Base-by-base conservation (phyloP, 208 protist species). In the Trypanosoma scelopori region DNA sequence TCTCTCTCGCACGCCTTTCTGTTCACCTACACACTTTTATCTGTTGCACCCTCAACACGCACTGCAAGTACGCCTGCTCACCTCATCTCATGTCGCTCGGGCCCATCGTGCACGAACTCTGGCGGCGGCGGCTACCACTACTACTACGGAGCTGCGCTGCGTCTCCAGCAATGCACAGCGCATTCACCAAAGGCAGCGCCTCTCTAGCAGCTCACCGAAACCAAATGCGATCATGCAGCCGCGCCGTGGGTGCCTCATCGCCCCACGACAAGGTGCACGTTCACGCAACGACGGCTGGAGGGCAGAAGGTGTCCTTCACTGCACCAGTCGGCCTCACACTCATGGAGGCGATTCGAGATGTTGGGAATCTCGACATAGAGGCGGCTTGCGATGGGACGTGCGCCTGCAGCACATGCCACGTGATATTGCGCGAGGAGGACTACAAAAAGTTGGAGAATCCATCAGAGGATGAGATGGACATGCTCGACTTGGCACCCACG, bases 351-450 rank as follows among this genome's bases (percentile, higher is more conserved):
- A 85, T 96, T 32, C 93, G 98, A 39, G 87, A 89, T 12, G 65
- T 85, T n/a, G 94, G 93, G 49, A 81, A 87, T 59, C 68, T 99
- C 12, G 95, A 98, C 62, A 85, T 99, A 59, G 96, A 99, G 67
- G 96, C 93, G 9, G 95, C 97, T 23, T 99, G 97, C 69, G 97
- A 99, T 49, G 90, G 89, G 25, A 97, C 94, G 9, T 94, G 97
- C 42, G 95, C 97, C 30, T 99, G 98, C 70, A 97, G 89, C 55
- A 99, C 98, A 12, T 99, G 98, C 69, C 97, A 98, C 59, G 94
- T 98, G 28, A 89, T 97, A 45, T 65, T 99, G 39, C 81, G 91
- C 30, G 58, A 73, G 58, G 79, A 81, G 58, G 74, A 78, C 47
- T 98, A 87, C 60, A 71, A 95, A 52, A 88, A 87, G 32, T 75